phyloP scores from a whole-genome alignment of 495 filamentous ascomycete genomes.

The Geopyxis carbonaria region DNA sequence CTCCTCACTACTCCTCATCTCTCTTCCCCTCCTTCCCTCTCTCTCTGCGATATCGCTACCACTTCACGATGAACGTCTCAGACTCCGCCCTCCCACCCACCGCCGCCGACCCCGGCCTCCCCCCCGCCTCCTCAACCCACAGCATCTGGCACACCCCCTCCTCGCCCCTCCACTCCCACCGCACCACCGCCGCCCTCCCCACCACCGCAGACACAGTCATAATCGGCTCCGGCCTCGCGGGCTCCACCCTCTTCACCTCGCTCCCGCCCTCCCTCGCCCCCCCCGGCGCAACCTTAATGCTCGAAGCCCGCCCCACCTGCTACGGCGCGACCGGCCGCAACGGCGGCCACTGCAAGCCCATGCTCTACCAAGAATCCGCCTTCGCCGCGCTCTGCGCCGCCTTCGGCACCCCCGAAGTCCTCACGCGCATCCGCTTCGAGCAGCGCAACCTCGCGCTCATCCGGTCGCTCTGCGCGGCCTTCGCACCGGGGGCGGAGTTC shows the following conservation, averaged over 20 bases:
- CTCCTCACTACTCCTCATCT: too few relatives aligned
- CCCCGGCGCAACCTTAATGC: slow-evolving; percentile 34
- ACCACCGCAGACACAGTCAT: slow-evolving; percentile 43
- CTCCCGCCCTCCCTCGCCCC: slow-evolving; percentile 8
- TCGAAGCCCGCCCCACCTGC: slow-evolving; percentile 65
- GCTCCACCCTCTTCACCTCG: slow-evolving; percentile 23
- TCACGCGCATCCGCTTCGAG: slow-evolving; percentile 36
- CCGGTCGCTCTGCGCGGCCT: slow-evolving; percentile 31
- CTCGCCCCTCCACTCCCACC: slow-evolving; percentile 38
- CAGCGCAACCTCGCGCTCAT: slow-evolving; percentile 40
- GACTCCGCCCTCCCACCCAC: too few relatives aligned
- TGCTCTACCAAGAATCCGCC: slow-evolving; percentile 32
- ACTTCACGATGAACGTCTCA: too few relatives aligned
- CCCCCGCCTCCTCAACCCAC: slow-evolving; percentile 37
- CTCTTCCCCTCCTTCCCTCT: too few relatives aligned
- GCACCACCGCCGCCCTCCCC: slow-evolving; percentile 44
- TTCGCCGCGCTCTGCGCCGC: slow-evolving; percentile 26
- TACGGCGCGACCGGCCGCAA: slow-evolving; percentile 73
- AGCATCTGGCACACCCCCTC: slow-evolving; percentile 60
- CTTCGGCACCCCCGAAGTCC: slow-evolving; percentile 28
- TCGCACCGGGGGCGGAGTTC: slow-evolving; percentile 48
- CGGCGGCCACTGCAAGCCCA: slow-evolving; percentile 57
- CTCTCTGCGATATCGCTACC: too few relatives aligned
- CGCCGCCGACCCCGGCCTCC: slow-evolving; percentile 30
- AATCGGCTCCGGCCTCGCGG: slow-evolving; percentile 27